A percentile compares a stretch with the other conserved stretches of the same genome.
Evolutionary conservation across 2,329 filamentous ascomycete genomes (phyloP).

Genomic region (Xylaria sp.): DNA sequence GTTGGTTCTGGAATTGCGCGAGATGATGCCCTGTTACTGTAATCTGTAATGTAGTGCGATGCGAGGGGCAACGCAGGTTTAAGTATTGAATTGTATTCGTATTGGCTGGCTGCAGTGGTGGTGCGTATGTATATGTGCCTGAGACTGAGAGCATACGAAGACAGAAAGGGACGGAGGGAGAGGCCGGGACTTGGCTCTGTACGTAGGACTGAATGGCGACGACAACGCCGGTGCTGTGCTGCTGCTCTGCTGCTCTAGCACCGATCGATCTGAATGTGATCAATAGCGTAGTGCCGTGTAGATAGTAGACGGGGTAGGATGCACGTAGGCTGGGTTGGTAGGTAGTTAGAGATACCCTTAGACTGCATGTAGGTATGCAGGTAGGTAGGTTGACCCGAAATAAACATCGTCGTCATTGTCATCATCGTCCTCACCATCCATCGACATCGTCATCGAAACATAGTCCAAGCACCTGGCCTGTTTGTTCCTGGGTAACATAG

Average conservation of each 20-base stretch:
- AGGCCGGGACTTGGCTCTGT: background rate
- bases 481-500: constrained; percentile 40
- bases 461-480: constrained; percentile 3
- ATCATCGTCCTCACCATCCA: background rate
- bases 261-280: too few species aligned
- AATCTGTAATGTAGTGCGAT: background rate
- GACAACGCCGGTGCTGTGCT: background rate
- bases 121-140: background rate
- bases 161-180: background rate
- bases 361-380: background rate
- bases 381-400: constrained; percentile 3
- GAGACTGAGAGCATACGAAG: background rate
- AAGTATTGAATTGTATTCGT: constrained; percentile 9
- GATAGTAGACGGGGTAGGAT: too few species aligned
- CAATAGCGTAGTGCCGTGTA: too few species aligned
- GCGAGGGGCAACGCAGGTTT: constrained; percentile 32
- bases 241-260: too few species aligned
- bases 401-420: constrained; percentile 29
- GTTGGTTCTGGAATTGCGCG: constrained; percentile 16
- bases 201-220: background rate
- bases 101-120: background rate
- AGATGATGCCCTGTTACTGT: constrained; percentile 35
- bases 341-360: too few species aligned
- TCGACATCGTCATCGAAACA: background rate
- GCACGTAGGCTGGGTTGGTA: too few species aligned